phyloP scores from a whole-genome alignment of 1,139 yeast species.

The Nakaseomyces kungkrabaensis region DNA sequence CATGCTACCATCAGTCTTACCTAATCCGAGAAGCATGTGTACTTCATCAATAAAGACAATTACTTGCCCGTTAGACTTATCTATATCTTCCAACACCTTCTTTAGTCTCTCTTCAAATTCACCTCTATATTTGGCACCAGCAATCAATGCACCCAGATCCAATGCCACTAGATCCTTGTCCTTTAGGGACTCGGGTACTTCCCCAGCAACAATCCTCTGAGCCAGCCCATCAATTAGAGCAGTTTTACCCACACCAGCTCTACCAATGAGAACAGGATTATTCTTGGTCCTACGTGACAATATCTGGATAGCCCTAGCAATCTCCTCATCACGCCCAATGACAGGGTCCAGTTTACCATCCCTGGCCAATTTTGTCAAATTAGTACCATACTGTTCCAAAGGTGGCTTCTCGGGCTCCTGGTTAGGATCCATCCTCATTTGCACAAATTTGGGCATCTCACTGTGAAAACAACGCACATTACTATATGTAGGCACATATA shows the following conservation, averaged over 20 bases:
- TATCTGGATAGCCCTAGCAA: constrained; percentile 83
- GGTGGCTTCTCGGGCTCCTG: constrained; percentile 60
- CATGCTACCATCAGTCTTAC: constrained; percentile 91
- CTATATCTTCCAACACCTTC: constrained; percentile 75
- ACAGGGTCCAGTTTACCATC: constrained; percentile 94
- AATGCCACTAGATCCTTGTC: constrained; percentile 72
- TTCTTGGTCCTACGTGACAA: constrained; percentile 86
- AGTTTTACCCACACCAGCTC: constrained; percentile 97
- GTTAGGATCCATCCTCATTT: constrained; percentile 33
- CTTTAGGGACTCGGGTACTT: constrained; percentile 90
- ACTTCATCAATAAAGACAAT: constrained; percentile 88
- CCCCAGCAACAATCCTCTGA: constrained; percentile 80
- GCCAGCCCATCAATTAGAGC: constrained; percentile 95
- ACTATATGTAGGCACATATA: neutral
- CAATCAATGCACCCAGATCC: constrained; percentile 75
- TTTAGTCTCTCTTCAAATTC: constrained; percentile 91
- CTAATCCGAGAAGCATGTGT: constrained; percentile 83
- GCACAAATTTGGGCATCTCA: constrained; percentile 12
- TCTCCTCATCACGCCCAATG: constrained; percentile 93
- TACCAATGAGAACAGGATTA: constrained; percentile 87
- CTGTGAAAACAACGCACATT: neutral
- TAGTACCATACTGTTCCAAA: constrained; percentile 76
- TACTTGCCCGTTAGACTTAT: constrained; percentile 65
- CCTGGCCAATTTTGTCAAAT: constrained; percentile 74
- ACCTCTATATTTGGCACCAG: constrained; percentile 92